phyloP scores from a whole-genome alignment of 495 filamentous ascomycete species.

The Elasticomyces elasticus region DNA sequence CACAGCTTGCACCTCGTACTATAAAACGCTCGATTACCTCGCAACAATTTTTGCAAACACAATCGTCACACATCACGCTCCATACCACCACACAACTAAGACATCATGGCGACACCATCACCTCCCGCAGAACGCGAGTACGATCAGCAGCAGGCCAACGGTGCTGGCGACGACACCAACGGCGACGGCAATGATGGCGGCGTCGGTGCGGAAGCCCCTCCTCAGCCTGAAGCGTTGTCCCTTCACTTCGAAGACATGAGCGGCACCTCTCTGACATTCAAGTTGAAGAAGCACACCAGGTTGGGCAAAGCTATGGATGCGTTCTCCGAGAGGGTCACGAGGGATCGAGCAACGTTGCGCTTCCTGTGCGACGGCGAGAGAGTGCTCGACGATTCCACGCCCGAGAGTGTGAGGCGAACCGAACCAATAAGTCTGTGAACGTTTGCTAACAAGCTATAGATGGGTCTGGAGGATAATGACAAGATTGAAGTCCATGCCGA shows the following conservation, averaged over 20 bases:
- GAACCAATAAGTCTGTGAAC: no score
- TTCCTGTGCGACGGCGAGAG: conserved; percentile 12
- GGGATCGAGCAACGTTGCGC: background rate
- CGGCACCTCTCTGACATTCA: conserved; percentile 2
- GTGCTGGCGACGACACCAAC: background rate
- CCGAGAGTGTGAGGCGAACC: conserved; percentile 5
- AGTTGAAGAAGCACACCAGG: conserved; percentile 5
- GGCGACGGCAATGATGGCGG: background rate
- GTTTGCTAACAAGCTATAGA: conserved; percentile 1
- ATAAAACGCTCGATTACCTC: no score
- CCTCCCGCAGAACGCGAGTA: background rate
- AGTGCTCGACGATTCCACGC: background rate
- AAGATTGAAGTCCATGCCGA: conserved; percentile 8
- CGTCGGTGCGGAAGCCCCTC: background rate
- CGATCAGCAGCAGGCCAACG: background rate
- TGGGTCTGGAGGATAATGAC: conserved; percentile 11
- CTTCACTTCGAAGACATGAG: background rate
- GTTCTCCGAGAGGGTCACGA: background rate
- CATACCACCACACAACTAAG: no score
- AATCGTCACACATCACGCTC: no score
- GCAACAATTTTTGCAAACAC: no score
- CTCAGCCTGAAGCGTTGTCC: background rate
- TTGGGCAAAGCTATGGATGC: conserved; percentile 13
- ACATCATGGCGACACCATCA: background rate
- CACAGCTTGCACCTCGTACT: background rate